Evolutionary conservation across 768 basidiomycete genomes (phyloP).

Genomic region (Serendipita sp.): DNA sequence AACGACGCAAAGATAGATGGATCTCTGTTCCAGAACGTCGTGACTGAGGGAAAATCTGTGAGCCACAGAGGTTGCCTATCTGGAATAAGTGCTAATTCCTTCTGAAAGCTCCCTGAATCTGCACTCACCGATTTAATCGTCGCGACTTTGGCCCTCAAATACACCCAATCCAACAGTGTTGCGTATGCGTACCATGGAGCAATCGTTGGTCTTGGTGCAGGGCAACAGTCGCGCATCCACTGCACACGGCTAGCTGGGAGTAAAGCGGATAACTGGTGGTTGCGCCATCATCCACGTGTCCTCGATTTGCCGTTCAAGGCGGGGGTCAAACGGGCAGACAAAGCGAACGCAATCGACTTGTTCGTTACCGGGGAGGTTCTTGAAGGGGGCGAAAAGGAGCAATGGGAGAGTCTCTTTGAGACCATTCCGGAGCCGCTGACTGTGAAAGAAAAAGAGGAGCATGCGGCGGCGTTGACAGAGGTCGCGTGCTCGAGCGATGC

Average conservation of each 20-base stretch:
- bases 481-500: constrained; percentile 94
- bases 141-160: constrained; percentile 92
- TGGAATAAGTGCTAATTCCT: background rate
- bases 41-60: constrained; percentile 77
- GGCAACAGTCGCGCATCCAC: constrained; percentile 97
- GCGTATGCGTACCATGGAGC: constrained; percentile 87
- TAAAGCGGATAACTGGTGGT: constrained; percentile 99
- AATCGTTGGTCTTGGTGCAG: constrained; percentile 90
- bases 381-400: constrained; percentile 74
- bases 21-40: constrained; percentile 70
- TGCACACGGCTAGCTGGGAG: constrained; percentile 95
- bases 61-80: constrained; percentile 17
- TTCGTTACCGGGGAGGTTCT: constrained; percentile 83
- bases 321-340: constrained; percentile 93
- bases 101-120: constrained; percentile 45
- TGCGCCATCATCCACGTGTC: constrained; percentile 90
- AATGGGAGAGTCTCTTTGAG: constrained; percentile 87
- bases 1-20: constrained; percentile 81
- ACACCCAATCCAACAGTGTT: constrained; percentile 98
- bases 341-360: constrained; percentile 95
- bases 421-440: constrained; percentile 47
- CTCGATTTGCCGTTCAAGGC: constrained; percentile 91
- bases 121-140: constrained; percentile 88
- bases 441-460: constrained; percentile 55
- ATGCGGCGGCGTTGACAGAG: constrained; percentile 57